Percentiles rank a stretch among this genome's conserved stretches.
phyloP scores from a whole-genome alignment of 1,284 basidiomycete genomes.

The Laetiporus sulphureus region DNA sequence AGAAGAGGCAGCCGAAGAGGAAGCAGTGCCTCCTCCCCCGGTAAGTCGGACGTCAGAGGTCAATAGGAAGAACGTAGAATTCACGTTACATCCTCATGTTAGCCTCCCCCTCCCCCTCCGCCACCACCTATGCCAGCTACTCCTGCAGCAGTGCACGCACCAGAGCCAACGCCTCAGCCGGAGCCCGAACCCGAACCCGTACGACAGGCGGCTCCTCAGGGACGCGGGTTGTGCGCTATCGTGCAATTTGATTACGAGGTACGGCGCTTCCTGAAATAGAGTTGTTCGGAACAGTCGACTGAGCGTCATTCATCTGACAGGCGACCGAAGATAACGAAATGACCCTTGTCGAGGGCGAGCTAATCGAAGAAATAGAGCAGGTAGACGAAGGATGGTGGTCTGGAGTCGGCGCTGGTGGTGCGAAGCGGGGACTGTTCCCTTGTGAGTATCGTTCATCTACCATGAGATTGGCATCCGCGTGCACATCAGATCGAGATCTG shows the following conservation, averaged over 20 bases:
- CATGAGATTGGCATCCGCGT: background rate
- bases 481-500: no score
- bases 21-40: constrained; percentile 11
- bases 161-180: constrained; percentile 35
- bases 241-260: constrained; percentile 79
- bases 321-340: constrained; percentile 85
- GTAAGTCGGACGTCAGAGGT: constrained; percentile 1
- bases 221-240: constrained; percentile 52
- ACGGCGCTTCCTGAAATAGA: constrained; percentile 4
- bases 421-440: constrained; percentile 70
- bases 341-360: constrained; percentile 71
- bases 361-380: constrained; percentile 77
- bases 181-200: constrained; percentile 38
- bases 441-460: constrained; percentile 34
- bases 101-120: constrained; percentile 14
- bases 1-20: constrained; percentile 19
- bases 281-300: background rate
- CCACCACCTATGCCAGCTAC: constrained; percentile 28
- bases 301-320: constrained; percentile 21
- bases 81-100: background rate
- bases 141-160: constrained; percentile 29
- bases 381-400: constrained; percentile 87
- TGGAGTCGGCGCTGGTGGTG: constrained; percentile 59
- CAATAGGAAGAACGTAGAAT: background rate
- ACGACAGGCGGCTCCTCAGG: constrained; percentile 24